Base-by-base conservation (phyloP, 108 stramenopile genomes). In the Nitzschia palea region DNA sequence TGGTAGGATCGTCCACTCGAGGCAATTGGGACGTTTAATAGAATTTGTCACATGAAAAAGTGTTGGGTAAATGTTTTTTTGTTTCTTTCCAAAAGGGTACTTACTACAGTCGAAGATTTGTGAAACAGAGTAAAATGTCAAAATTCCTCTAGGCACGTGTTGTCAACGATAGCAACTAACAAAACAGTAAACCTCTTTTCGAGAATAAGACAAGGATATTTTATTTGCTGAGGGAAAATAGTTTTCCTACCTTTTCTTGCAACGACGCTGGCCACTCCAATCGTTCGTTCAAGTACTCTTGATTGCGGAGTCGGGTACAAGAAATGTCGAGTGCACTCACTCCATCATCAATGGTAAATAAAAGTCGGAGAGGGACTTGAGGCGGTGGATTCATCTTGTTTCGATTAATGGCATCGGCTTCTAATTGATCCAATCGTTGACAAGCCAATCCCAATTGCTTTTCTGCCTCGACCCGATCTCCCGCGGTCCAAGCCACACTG, bases 301-400 rank as follows among this genome's bases (percentile, higher is more conserved):
- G 71, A 56, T 88, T 88, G 51, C 79, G 80, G 55, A 91, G 81
- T 44, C 90, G 70, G 9, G 76, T 81, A 59, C 90, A 91, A 30
- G 76, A 70, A 12, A 76, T 75, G 44, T 86, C 78, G 3, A 81
- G 54, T 10, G 87, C 80, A 26, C 81, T 79, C 33, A 77, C 65
- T 35, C 36, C 40, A 62, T 91, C 90, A 70, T 91, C 90, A 54
- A 91, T 91, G 42, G 81, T 85, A 55, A 83, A 91, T 51, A 58
- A 47, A 9, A 91, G 60, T 53, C 58, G 72, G 0, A 60, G 50
- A 9, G 70, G 44, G 17, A 28, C 37, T 2, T 28, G 5, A 12
- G 43, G 20, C 0, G 47, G 42, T 4, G 78, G 67, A 55, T 64
- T 84, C 48, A 14, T 53, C 55, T 67, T 72, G 28, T 71, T 73